Conservation (phyloP, 257 asterid species). For the Lycium ferocissimum region DNA sequence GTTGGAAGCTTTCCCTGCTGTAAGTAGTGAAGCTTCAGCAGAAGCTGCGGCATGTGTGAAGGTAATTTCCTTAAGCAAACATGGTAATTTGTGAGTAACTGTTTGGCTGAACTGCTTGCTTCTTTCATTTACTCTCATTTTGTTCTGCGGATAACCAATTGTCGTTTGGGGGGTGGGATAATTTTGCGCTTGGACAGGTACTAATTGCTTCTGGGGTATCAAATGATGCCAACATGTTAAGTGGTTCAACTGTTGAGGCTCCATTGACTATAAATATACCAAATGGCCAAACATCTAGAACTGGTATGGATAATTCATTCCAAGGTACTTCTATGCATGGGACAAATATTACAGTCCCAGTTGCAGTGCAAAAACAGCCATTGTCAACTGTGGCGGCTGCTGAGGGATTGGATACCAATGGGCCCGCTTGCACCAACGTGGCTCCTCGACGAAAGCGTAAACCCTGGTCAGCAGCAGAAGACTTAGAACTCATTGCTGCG, state of each 20-base stretch:
- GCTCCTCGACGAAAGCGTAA: constrained; percentile 62
- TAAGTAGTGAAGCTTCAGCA: constrained; percentile 65
- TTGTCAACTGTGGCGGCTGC: constrained; percentile 48
- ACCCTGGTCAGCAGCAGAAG: constrained; percentile 75
- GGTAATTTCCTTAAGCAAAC: constrained; percentile 38
- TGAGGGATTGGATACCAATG: constrained; percentile 64
- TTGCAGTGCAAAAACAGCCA: constrained; percentile 67
- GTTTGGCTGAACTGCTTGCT: not conserved
- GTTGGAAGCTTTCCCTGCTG: constrained; percentile 69
- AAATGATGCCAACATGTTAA: constrained; percentile 52
- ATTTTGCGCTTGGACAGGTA: constrained; percentile 49
- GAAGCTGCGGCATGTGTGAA: constrained; percentile 88
- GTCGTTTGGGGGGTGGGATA: not conserved
- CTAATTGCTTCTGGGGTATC: constrained; percentile 66
- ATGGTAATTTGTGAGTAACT: not conserved
- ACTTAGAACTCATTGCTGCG: constrained; percentile 72
- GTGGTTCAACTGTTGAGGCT: constrained; percentile 73
- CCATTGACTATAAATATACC: constrained; percentile 85
- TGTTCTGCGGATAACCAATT: not conserved
- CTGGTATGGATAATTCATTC: constrained; percentile 53
- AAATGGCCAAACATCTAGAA: constrained; percentile 50
- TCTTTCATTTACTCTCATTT: not conserved
- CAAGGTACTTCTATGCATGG: constrained; percentile 47
- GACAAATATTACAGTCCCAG: constrained; percentile 68
- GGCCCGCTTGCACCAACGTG: constrained; percentile 45